These are phyloP conservation scores for Auxenochlorella pyrenoidosa DNA, from an alignment of 139 green algal genomes.

Conservation along the genomic window DNA sequence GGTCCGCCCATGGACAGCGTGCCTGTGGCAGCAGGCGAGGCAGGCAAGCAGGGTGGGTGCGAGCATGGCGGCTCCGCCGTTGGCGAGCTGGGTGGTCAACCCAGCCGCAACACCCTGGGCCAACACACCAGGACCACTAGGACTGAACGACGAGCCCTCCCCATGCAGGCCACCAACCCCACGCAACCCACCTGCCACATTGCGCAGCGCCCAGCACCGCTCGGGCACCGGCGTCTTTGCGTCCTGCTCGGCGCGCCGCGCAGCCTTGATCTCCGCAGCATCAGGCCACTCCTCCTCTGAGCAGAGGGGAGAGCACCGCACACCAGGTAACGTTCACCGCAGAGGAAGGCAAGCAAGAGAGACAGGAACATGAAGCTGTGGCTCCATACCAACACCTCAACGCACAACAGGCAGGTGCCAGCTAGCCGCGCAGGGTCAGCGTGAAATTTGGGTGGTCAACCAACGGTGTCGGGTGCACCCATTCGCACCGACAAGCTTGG, in stretches of 20 bases:
- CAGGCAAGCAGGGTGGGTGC: background rate
- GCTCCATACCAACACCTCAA: background rate
- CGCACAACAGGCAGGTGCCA: no score
- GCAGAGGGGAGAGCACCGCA: background rate
- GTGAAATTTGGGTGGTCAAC: no score
- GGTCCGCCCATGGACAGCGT: slow-evolving; percentile 52
- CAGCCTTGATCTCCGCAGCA: slow-evolving; percentile 45
- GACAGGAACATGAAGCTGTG: background rate
- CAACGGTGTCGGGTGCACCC: background rate
- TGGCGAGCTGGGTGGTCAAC: background rate
- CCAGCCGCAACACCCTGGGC: no score
- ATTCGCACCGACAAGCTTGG: slow-evolving; percentile 50
- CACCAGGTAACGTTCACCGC: background rate
- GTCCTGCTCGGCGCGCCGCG: slow-evolving; percentile 48
- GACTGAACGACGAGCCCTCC: no score
- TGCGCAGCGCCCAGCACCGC: slow-evolving; percentile 65
- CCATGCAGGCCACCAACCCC: no score
- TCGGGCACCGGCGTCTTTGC: slow-evolving; percentile 63
- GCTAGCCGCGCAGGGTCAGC: no score
- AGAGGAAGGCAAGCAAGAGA: background rate
- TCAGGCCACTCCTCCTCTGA: slow-evolving; percentile 69
- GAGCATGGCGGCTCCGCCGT: background rate
- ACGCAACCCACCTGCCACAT: slow-evolving; percentile 62
- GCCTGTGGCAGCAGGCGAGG: background rate
- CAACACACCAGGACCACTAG: no score